Conservation (phyloP, 2,329 filamentous ascomycete genomes). For the Penicillium psychrosexuale region DNA sequence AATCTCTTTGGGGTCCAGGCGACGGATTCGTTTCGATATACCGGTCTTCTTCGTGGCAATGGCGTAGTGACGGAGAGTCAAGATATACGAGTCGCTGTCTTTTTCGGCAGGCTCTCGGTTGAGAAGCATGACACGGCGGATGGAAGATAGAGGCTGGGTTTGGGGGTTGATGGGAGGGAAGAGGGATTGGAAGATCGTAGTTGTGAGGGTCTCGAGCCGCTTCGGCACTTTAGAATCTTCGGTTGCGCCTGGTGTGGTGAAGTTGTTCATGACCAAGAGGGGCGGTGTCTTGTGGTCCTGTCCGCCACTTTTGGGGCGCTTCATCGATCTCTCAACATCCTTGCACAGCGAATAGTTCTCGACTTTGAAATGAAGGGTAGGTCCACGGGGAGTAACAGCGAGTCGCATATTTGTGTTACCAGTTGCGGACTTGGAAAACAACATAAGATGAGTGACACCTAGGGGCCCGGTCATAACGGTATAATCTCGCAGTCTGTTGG, state of each 20-base stretch:
- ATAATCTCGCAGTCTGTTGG: constrained; percentile 87
- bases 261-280: constrained; percentile 98
- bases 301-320: constrained; percentile 74
- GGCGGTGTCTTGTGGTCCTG: constrained; percentile 85
- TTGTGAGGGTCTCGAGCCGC: constrained; percentile 88
- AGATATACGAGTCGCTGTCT: constrained; percentile 66
- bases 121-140: constrained; percentile 82
- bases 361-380: constrained; percentile 89
- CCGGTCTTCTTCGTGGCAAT: constrained; percentile 87
- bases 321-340: constrained; percentile 80
- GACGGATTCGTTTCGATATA: constrained; percentile 76
- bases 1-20: constrained; percentile 82
- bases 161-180: constrained; percentile 96
- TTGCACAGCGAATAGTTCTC: constrained; percentile 93
- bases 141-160: constrained; percentile 83
- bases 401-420: constrained; percentile 93
- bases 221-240: constrained; percentile 71
- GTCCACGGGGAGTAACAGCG: constrained; percentile 81
- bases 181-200: constrained; percentile 91
- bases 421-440: constrained; percentile 84
- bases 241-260: constrained; percentile 61
- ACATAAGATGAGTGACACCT: constrained; percentile 85
- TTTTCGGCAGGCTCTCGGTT: constrained; percentile 65
- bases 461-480: constrained; percentile 92
- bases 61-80: constrained; percentile 90